phyloP scores from a whole-genome alignment of 2,329 filamentous ascomycete genomes.

The Paracoccidioides lutzii region DNA sequence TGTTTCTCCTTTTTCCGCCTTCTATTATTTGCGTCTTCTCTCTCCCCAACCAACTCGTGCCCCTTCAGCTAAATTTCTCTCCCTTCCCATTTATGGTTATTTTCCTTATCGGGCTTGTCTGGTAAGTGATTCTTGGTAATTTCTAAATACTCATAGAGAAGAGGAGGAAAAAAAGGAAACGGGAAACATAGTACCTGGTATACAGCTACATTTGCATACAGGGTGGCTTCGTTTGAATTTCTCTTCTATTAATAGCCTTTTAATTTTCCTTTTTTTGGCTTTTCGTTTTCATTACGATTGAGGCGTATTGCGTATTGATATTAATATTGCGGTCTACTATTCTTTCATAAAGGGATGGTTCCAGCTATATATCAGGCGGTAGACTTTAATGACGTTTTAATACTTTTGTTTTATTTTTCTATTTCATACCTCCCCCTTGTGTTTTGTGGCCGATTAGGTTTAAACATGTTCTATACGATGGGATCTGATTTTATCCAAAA shows the following conservation, averaged over 20 bases:
- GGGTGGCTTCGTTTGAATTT: not conserved
- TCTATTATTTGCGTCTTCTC: not conserved
- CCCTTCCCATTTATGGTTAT: not conserved
- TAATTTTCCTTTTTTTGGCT: not conserved
- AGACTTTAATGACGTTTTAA: too few species aligned
- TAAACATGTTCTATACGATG: too few species aligned
- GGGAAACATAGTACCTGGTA: not conserved
- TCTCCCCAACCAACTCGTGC: not conserved
- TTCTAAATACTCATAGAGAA: not conserved
- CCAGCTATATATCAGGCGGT: too few species aligned
- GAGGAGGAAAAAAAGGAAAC: not conserved
- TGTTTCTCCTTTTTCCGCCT: not conserved
- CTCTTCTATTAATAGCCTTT: not conserved
- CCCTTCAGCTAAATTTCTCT: not conserved
- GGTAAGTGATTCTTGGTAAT: not conserved
- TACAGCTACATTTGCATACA: not conserved
- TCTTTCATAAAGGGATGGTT: too few species aligned
- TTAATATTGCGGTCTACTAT: not conserved
- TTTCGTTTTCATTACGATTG: not conserved
- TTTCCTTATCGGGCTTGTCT: slow-evolving; percentile 4
- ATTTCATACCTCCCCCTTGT: not conserved
- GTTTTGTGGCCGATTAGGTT: not conserved
- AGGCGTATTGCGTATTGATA: not conserved
- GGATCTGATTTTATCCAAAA: too few species aligned
- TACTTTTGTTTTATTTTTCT: not conserved